Evolutionary conservation across 164 flowering plant genomes (phyloP).

Genomic region (Akebia trifoliata): DNA sequence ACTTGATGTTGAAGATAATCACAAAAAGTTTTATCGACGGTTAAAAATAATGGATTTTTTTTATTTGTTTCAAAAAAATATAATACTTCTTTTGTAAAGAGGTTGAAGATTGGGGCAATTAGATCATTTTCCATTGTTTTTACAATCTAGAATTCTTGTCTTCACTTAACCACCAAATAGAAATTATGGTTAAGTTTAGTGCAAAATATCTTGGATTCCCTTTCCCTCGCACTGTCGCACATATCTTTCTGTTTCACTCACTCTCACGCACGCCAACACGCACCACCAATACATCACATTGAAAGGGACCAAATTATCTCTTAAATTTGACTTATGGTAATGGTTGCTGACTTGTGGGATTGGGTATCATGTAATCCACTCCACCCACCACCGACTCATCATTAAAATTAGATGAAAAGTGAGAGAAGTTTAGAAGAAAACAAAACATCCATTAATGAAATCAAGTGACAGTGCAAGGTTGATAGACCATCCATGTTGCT

Average conservation of each 20-base stretch:
- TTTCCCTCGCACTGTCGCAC: no score
- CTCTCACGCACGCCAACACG: constrained; percentile 3
- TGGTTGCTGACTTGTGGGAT: constrained; percentile 3
- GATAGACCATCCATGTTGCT: constrained; percentile 10
- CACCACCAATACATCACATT: constrained; percentile 8
- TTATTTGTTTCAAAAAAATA: no score
- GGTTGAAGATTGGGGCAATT: no score
- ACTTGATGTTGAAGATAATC: no score
- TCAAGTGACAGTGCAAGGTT: constrained; percentile 5
- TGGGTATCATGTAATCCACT: constrained; percentile 11
- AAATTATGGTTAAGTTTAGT: no score
- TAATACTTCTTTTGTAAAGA: no score
- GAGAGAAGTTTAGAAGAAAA: constrained; percentile 2
- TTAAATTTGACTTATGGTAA: constrained; percentile 3
- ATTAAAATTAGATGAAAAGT: not conserved
- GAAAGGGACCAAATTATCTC: not conserved
- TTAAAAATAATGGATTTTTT: no score
- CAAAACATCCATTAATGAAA: constrained; percentile 6
- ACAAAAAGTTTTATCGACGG: no score
- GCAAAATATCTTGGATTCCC: no score
- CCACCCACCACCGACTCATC: constrained; percentile 6
- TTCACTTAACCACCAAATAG: no score
- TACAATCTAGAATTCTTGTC: no score
- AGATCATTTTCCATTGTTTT: no score
- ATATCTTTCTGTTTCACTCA: not conserved